Evolutionary conservation across 2,329 filamentous ascomycete species (phyloP), one percentile per base, ranked within the genome.

Genomic region (Neonectria hederae): DNA sequence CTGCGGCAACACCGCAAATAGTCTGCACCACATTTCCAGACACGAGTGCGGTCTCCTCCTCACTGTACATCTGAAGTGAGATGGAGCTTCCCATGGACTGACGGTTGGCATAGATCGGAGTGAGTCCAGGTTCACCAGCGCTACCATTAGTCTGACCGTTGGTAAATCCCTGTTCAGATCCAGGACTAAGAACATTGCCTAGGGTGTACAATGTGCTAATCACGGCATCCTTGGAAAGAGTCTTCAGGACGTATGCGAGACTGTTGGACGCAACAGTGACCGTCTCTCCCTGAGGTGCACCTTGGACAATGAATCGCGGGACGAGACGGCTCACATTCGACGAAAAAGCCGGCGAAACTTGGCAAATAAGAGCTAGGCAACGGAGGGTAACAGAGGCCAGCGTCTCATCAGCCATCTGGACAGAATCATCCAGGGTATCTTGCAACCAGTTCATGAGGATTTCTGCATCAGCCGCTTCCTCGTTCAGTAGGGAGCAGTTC

Each of bases 181-280:
- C 89, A 5, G 93, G 90, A 71, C 94, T 97, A 14, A 99, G 84
- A 4, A 97, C 91, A 76, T 99, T 99, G 21, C 96, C 96, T n/a
- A 99, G 85, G 0, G 94, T 96, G 79, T 99, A 99, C 10, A 99
- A 83, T 1, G 94, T 98, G 5, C 94, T 97, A 69, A 99, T 98
- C 38, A 97, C 87, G 38, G 94, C 91, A 81, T 99, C 96, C 72
- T 97, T 92, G 1, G 96, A 97, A 13, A 98, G 85, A 72, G 91
- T 85, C 70, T 90, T 90, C 59, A 99, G 83, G 19, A 97, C 89
- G 69, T 90, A 91, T 2, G 94, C 94, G 35, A 99, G 83, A 71
- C 92, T 96, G 69, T 89, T 89, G n/a, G 94, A 93, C 28, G 95
- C 95, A 35, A 95, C 86, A 2, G 84, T 85, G 46, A 96, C 90